Evolutionary conservation across 192 early-diverging fungal species (phyloP), one percentile per base, ranked within the genome.

Genomic region (Obelidium mucronatum): DNA sequence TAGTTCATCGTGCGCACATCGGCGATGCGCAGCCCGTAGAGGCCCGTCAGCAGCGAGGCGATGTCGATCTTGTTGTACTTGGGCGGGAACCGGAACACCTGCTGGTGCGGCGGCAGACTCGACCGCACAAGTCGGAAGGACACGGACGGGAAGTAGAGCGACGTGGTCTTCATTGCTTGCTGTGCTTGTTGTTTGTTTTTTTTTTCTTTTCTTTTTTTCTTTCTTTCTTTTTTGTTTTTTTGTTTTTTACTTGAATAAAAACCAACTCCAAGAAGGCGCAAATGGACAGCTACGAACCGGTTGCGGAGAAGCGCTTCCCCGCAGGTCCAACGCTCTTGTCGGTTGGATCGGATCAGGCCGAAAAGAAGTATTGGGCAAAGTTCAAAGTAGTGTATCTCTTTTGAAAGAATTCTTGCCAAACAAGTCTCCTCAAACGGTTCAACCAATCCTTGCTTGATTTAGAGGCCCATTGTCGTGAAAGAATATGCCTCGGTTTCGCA

Each of bases 11-110:
- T 98, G 65, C 95, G 92, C 17, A 98, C 93, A 76, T 95, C 93
- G 26, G 89, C 88, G 6, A 98, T 87, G 40, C 84, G 87, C 34
- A 96, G 85, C 59, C 90, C 85, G 81, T 98, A 98, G 35, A 97
- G 90, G 67, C 93, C 88, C 60, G 88, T 80, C 31, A 98, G 90
- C 74, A 95, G 94, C 62, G 91, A 90, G 51, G 88, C 86, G 78
- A 98, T 94, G 79, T 98, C 97, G 48, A 98, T 87, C 84, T 98
- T 98, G 91, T 97, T 98, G 74, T 93, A 82, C 34, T 89, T 85
- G 33, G 92, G 91, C 34, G 97, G 97, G 2, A 95, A 91, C 30
- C 92, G 90, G 89, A 98, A 98, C 33, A 94, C 95, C 30, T 92
- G 93, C 78, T 95, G 94, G 80, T 96, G 94, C 37, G 90, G 89